phyloP scores from a whole-genome alignment of 2,329 filamentous ascomycete species.

The Alternaria ethzedia region DNA sequence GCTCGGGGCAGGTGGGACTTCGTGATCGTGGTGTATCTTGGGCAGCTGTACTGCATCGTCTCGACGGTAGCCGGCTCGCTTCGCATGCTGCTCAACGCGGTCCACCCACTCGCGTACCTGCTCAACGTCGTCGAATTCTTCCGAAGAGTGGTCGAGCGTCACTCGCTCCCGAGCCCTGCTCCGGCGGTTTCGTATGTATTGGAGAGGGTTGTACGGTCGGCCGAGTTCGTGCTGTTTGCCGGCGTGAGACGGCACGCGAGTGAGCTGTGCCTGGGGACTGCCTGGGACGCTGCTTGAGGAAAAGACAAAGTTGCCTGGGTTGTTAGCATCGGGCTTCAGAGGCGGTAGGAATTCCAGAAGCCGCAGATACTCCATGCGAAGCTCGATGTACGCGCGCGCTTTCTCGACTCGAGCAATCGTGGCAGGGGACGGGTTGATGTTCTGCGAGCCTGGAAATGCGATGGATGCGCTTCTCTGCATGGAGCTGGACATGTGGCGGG shows the following conservation, averaged over 20 bases:
- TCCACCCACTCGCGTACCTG: constrained; percentile 80
- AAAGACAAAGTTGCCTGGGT: constrained; percentile 51
- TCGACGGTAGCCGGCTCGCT: constrained; percentile 45
- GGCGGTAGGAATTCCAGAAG: constrained; percentile 81
- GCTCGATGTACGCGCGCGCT: constrained; percentile 82
- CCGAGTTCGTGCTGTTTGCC: constrained; percentile 58
- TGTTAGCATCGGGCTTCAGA: constrained; percentile 60
- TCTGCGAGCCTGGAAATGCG: constrained; percentile 41
- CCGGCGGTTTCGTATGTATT: constrained; percentile 90
- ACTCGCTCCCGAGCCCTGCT: constrained; percentile 79
- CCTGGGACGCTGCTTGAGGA: constrained; percentile 51
- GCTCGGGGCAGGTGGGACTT: constrained; percentile 34
- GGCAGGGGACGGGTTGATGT: constrained; percentile 74
- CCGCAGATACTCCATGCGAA: constrained; percentile 82
- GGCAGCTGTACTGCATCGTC: constrained; percentile 46
- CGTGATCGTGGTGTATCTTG: constrained; percentile 35
- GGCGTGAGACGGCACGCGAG: constrained; percentile 46
- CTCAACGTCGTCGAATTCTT: constrained; percentile 77
- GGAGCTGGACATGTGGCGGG: constrained; percentile 39
- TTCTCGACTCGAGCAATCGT: constrained; percentile 84
- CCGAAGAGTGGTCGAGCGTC: constrained; percentile 73
- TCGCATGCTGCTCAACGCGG: constrained; percentile 62
- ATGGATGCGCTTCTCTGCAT: constrained; percentile 33
- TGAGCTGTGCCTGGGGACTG: constrained; percentile 48
- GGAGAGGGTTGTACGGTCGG: constrained; percentile 86